Evolutionary conservation across 2,329 filamentous ascomycete genomes (phyloP).

Genomic region (Huntiella decipiens): DNA sequence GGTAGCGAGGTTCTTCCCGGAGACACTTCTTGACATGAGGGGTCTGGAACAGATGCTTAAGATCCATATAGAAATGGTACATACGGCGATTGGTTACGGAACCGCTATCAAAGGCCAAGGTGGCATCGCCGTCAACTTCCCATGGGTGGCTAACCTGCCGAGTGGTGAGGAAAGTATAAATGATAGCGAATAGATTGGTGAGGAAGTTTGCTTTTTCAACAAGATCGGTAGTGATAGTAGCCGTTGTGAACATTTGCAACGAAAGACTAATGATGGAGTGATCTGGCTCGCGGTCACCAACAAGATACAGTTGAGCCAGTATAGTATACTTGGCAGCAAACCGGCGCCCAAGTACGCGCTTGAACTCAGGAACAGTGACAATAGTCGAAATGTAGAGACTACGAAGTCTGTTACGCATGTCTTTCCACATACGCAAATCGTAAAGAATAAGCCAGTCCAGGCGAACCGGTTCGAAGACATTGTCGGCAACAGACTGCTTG

Average conservation of each 20-base stretch:
- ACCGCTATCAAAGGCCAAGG: conserved; percentile 80
- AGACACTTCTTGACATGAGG: conserved; percentile 74
- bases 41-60: conserved; percentile 78
- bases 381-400: conserved; percentile 94
- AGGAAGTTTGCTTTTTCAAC: conserved; percentile 91
- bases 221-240: conserved; percentile 89
- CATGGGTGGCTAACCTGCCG: conserved; percentile 88
- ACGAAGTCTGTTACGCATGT: conserved; percentile 71
- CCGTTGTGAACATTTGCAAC: conserved; percentile 87
- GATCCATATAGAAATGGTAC: conserved; percentile 93
- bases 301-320: conserved; percentile 81
- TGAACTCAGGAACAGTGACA: conserved; percentile 89
- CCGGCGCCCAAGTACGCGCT: conserved; percentile 77
- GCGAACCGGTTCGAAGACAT: conserved; percentile 73
- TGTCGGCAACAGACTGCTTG: conserved; percentile 38
- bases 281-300: conserved; percentile 88
- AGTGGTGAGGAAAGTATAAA: conserved; percentile 93
- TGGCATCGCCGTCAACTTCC: conserved; percentile 69
- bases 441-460: conserved; percentile 91
- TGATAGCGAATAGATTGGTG: conserved; percentile 82
- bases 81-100: conserved; percentile 88
- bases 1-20: conserved; percentile 65
- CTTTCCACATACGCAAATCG: conserved; percentile 92
- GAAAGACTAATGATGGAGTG: conserved; percentile 98
- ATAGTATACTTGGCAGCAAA: conserved; percentile 91